These are phyloP conservation scores for Phyllosticta citrichinensis DNA, from an alignment of 2,329 filamentous ascomycete species.

Conservation along the genomic window DNA sequence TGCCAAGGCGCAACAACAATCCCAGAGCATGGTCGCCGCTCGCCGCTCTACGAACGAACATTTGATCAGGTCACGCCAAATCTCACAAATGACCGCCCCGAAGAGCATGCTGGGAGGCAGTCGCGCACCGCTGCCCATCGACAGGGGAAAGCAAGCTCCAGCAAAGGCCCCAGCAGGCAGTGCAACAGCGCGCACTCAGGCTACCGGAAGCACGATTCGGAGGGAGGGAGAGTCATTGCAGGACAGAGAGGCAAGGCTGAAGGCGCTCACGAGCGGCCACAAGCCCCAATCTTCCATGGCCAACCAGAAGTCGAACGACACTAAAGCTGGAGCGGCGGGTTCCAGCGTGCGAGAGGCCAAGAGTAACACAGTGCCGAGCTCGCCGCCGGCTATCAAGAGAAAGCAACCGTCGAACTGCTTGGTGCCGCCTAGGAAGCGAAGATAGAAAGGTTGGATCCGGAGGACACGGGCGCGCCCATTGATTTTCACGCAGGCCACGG, in stretches of 20 bases:
- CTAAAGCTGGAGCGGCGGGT: not conserved
- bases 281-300: not conserved
- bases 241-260: slow-evolving; percentile 2
- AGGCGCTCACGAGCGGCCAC: not conserved
- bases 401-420: slow-evolving; percentile 3
- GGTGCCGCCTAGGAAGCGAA: not conserved
- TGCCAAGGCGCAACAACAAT: slow-evolving; percentile 6
- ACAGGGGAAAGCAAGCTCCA: slow-evolving; percentile 3
- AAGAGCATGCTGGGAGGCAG: slow-evolving; percentile 6
- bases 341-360: not conserved
- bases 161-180: not conserved
- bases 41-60: not conserved
- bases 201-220: not conserved
- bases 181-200: not conserved
- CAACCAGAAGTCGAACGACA: not conserved
- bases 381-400: not conserved
- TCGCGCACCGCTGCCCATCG: slow-evolving; percentile 1
- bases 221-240: not conserved
- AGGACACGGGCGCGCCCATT: not conserved
- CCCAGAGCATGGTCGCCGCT: not conserved
- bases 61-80: not conserved
- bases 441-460: not conserved
- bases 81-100: not conserved
- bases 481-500: not conserved
- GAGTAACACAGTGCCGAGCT: not conserved